phyloP scores from a whole-genome alignment of 176 grass and related monocot species.

The Triticum turgidum region DNA sequence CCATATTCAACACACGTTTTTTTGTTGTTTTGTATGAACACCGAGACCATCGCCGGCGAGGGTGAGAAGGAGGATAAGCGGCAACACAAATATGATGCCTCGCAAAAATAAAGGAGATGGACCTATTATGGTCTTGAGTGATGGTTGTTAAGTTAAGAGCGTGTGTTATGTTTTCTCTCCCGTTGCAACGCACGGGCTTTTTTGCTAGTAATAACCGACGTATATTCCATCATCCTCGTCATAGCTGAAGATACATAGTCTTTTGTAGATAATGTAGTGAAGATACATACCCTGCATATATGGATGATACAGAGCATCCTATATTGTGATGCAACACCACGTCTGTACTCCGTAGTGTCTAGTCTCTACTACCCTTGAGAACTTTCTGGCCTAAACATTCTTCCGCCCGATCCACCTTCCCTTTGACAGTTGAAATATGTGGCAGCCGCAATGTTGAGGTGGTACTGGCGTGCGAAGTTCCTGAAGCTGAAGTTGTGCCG shows the following conservation, averaged over 20 bases:
- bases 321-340: background rate
- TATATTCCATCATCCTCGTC: background rate
- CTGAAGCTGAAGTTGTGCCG: constrained; percentile 57
- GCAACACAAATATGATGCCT: too few relatives aligned
- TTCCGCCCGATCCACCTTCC: constrained; percentile 56
- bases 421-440: constrained; percentile 76
- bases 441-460: constrained; percentile 45
- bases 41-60: too few relatives aligned
- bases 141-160: too few relatives aligned
- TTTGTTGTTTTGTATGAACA: too few relatives aligned
- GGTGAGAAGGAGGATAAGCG: too few relatives aligned
- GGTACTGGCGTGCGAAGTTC: constrained; percentile 47
- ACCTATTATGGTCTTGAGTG: too few relatives aligned
- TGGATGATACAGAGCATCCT: background rate
- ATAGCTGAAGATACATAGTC: background rate
- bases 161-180: too few relatives aligned
- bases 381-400: constrained; percentile 36
- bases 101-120: too few relatives aligned
- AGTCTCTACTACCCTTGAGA: background rate
- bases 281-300: background rate
- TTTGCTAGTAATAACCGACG: background rate
- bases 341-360: background rate
- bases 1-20: too few relatives aligned
- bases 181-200: too few relatives aligned
- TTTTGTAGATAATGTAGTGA: background rate